Base-by-base conservation (phyloP, 106 monocot species). In the Acorus gramineus region DNA sequence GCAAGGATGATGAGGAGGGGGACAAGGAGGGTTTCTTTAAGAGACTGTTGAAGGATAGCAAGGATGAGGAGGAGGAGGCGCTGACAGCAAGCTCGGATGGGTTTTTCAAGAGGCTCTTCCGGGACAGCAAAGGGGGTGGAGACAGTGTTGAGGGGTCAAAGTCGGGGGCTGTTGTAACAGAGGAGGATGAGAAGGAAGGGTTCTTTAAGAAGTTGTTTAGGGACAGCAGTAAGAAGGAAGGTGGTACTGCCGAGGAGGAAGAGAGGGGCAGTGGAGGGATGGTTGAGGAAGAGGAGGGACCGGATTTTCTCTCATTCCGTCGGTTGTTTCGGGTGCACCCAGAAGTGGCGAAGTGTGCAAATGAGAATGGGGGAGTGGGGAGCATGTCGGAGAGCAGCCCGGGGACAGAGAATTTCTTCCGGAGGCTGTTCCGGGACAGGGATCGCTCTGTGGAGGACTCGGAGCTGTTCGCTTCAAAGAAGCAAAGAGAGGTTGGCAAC, bases 401-500 rank as follows among this genome's bases (percentile, higher is more conserved):
- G 55, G 98, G 98, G 61, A 84, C 92, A 3, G 98, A 98, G 67
- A 89, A 64, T 62, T 98, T 98, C 74, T 98, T 98, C 50, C 72
- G 66, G 59, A 79, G 88, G 59, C 68, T 98, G 43, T 98, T 98
- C 79, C 77, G 88, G 14, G 98, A 98, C 70, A 80, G 92, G 61
- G 98, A 98, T 50, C 80, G 83, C 2, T 98, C 96, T 61, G 50
- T 98, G 62, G 96, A 98, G 86, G 92, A 98, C 75, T 91, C 89
- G 47, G 92, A 98, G 70, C 49, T 98, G 46, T 78, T 89, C 82
- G 79, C 88, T 58, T 73, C 81, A 14, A 98, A 73, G 66, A 86
- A 81, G 63, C 56, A 48, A 53, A 91, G 79, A 64, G 98, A 91
- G 82, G 96, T 89, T 84, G 44, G 3, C 7, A 42, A 50, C 69